A percentile compares a stretch with the other conserved stretches of the same genome.
Conservation (phyloP, 2,329 filamentous ascomycete species). For the Chrysoporthe cubensis region DNA sequence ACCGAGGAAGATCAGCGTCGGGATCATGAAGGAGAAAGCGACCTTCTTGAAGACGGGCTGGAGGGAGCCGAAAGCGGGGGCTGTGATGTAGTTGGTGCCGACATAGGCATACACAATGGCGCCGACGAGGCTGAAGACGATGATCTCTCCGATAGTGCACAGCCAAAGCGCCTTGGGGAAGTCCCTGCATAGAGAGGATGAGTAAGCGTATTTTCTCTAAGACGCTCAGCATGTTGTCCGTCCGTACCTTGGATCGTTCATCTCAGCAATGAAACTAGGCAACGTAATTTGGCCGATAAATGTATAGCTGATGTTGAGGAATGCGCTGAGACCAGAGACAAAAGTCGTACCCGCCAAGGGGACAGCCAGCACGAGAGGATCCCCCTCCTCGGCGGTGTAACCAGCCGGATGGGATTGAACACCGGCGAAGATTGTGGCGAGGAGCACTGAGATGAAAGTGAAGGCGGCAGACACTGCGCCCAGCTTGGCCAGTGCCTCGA, state of each 20-base stretch:
- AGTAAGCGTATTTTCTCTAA: background rate
- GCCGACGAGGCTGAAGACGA: conserved; percentile 84
- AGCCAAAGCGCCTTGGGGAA: conserved; percentile 93
- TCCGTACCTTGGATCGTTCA: conserved; percentile 65
- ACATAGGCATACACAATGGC: conserved; percentile 83
- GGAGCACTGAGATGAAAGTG: conserved; percentile 85
- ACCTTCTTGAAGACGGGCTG: conserved; percentile 83
- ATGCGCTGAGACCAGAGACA: conserved; percentile 81
- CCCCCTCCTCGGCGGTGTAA: conserved; percentile 58
- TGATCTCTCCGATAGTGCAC: conserved; percentile 84
- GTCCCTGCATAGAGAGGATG: conserved; percentile 54
- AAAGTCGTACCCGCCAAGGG: conserved; percentile 76
- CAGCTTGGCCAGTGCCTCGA: conserved; percentile 76
- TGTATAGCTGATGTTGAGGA: conserved; percentile 94
- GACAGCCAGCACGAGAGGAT: conserved; percentile 69
- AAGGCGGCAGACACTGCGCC: conserved; percentile 82
- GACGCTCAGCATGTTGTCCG: no score
- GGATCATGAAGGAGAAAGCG: conserved; percentile 93
- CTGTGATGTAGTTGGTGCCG: conserved; percentile 85
- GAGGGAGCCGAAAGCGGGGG: conserved; percentile 85
- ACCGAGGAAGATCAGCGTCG: conserved; percentile 89
- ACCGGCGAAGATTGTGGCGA: conserved; percentile 81
- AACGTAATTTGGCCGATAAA: conserved; percentile 96
- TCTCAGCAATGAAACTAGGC: conserved; percentile 93
- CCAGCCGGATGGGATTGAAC: conserved; percentile 74